These are phyloP conservation scores for Candida wancherniae DNA, from an alignment of 805 yeast genomes.

Conservation along the genomic window DNA sequence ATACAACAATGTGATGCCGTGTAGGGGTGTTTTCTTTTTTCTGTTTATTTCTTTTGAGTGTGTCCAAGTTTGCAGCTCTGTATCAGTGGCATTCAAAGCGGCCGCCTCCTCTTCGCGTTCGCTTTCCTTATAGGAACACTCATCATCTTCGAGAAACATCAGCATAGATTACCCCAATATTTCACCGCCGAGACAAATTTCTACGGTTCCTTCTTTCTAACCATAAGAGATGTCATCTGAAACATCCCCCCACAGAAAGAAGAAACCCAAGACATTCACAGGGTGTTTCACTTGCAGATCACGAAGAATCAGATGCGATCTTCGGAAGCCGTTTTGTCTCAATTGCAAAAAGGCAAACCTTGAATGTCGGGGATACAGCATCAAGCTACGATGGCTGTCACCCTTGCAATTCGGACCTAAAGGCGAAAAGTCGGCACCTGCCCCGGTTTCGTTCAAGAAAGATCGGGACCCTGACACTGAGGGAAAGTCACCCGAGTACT, in stretches of 20 bases:
- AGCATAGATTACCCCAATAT: too few relatives aligned
- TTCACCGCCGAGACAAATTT: too few relatives aligned
- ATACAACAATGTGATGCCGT: too few relatives aligned
- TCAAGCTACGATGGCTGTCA: constrained; percentile 73
- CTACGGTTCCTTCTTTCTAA: too few relatives aligned
- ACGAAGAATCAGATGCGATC: constrained; percentile 77
- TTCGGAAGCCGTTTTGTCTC: constrained; percentile 63
- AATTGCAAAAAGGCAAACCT: constrained; percentile 65
- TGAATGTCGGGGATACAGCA: constrained; percentile 77
- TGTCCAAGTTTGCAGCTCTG: too few relatives aligned
- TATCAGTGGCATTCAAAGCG: too few relatives aligned
- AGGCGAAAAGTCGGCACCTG: constrained; percentile 25
- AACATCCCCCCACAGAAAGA: constrained; percentile 1
- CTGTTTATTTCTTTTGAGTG: too few relatives aligned
- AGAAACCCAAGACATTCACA: constrained; percentile 59
- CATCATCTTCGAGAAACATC: too few relatives aligned
- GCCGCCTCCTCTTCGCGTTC: too few relatives aligned
- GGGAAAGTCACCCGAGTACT: constrained; percentile 36
- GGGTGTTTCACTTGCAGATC: constrained; percentile 88
- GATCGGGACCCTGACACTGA: constrained; percentile 14
- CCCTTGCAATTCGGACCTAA: constrained; percentile 37
- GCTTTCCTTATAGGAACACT: too few relatives aligned
- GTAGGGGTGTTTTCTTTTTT: too few relatives aligned
- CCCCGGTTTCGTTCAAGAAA: constrained; percentile 28
- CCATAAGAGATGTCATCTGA: too few relatives aligned